Conservation (phyloP, 2,329 filamentous ascomycete species). For the Ceratocystiopsis brevicomis region DNA sequence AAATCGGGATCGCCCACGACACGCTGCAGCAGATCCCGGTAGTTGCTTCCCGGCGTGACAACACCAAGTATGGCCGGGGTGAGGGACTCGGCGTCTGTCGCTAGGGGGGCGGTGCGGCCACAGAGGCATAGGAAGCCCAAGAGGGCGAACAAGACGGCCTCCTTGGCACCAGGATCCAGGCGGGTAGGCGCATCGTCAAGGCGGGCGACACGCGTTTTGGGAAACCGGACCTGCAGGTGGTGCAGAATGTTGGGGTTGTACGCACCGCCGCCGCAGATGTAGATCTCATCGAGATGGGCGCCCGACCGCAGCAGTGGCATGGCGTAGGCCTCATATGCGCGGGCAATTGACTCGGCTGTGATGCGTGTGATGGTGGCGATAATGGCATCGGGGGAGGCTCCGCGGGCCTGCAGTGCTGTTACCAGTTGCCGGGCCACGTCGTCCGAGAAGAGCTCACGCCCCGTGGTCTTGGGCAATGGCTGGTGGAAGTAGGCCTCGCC, state of each 20-base stretch:
- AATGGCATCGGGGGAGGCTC: constrained; percentile 29
- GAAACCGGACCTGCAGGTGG: constrained; percentile 28
- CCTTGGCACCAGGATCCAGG: constrained; percentile 37
- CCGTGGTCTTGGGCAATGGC: constrained; percentile 36
- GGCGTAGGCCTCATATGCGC: constrained; percentile 27
- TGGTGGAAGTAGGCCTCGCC: constrained; percentile 29
- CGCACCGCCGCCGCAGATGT: constrained; percentile 41
- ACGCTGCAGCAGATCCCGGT: constrained; percentile 30
- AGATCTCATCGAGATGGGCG: constrained; percentile 29
- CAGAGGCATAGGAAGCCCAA: constrained; percentile 40
- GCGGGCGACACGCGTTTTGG: constrained; percentile 29
- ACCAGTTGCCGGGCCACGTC: constrained; percentile 34
- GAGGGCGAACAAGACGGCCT: constrained; percentile 41
- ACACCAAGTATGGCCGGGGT: constrained; percentile 34
- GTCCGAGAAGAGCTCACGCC: constrained; percentile 43
- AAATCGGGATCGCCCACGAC: too few species aligned
- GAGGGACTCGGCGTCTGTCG: constrained; percentile 30
- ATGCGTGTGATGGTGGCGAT: constrained; percentile 40
- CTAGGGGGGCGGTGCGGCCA: constrained; percentile 34
- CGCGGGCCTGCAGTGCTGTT: constrained; percentile 22
- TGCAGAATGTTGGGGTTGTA: constrained; percentile 34
- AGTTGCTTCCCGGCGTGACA: constrained; percentile 33
- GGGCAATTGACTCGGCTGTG: constrained; percentile 37
- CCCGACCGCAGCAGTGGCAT: constrained; percentile 13
- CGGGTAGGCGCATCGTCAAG: constrained; percentile 31